Evolutionary conservation across 2,329 filamentous ascomycete genomes (phyloP).

Genomic region (Alternaria sp.): DNA sequence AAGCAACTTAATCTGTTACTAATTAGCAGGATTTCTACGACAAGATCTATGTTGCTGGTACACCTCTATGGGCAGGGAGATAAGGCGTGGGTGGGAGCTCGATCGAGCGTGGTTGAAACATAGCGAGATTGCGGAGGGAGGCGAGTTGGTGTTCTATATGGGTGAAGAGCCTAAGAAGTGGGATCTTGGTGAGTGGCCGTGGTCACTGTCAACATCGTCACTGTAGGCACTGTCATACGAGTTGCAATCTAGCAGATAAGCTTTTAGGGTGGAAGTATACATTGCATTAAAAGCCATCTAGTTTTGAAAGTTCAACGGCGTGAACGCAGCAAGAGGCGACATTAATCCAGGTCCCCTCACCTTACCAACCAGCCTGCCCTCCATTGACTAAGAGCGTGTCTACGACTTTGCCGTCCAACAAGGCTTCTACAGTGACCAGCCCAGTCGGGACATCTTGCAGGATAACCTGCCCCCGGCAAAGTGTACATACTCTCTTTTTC

Average conservation of each 20-base stretch:
- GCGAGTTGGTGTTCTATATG: conserved; percentile 10
- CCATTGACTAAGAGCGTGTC: accelerated
- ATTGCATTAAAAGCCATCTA: background rate
- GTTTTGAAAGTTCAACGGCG: background rate
- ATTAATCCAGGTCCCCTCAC: background rate
- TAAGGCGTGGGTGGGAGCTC: too few relatives aligned
- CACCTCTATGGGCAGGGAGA: too few relatives aligned
- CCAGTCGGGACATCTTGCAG: background rate
- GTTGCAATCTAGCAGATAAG: background rate
- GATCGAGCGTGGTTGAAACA: conserved; percentile 9
- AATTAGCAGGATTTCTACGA: too few relatives aligned
- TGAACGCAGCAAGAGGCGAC: background rate
- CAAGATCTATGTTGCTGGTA: too few relatives aligned
- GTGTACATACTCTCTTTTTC: background rate
- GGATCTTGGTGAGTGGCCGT: conserved; percentile 8
- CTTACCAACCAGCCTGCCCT: background rate
- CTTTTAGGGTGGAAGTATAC: background rate
- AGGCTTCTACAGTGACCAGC: background rate
- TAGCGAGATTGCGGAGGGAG: conserved; percentile 4
- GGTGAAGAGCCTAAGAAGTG: conserved; percentile 2
- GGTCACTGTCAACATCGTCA: conserved; percentile 4
- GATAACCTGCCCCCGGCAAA: background rate
- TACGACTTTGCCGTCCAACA: accelerated
- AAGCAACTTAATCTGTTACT: too few relatives aligned
- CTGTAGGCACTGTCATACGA: background rate